Base-by-base conservation (phyloP, 805 yeast species). In the Yamadazyma scolyti region DNA sequence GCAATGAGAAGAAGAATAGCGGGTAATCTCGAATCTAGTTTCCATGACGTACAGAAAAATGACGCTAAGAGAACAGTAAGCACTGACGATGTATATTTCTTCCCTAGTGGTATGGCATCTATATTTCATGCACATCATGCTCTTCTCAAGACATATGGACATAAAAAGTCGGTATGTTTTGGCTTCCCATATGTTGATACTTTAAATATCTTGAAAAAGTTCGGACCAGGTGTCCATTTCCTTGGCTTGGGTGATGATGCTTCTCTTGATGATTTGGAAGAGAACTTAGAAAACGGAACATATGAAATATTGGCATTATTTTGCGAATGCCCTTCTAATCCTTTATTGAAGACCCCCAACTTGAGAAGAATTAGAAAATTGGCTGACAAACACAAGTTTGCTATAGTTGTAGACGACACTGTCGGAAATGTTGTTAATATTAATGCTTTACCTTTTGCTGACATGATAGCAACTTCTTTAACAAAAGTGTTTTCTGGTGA, bases 141-240 rank as follows among this genome's bases (percentile, higher is more conserved):
- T 6, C 43, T 75, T 12, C 50, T 77, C 32, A 46, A 61, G 20
- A 41, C 48, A 7, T 31, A 48, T 3, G 34, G 30, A 9, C 52
- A 56, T 5, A 52, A 61, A 39, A 86, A 85, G 53, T 79, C 95
- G 1, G 95, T 88, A 2, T 87, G 96, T 59, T 90, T 85, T 58
- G 99, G 99, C 1, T 88, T 89, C 61, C 96, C 97, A 5, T 93
- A 90, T 56, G 93, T 86, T 17, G 97, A 93, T 54, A 89, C 97
- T 0, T 68, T 87, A 34, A 86, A 85, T 45, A 79, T 93, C 36
- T 67, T 93, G 47, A 72, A 73, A 48, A 90, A 89, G 55, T 93
- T 88, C 70, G 97, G 97, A 10, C 84, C 89, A 3, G 97, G 97
- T 21, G 84, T 82, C 23, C 79, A 79, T 44, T 90, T 88, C 54